phyloP scores from a whole-genome alignment of 805 yeast species.

The Candida succiphila region DNA sequence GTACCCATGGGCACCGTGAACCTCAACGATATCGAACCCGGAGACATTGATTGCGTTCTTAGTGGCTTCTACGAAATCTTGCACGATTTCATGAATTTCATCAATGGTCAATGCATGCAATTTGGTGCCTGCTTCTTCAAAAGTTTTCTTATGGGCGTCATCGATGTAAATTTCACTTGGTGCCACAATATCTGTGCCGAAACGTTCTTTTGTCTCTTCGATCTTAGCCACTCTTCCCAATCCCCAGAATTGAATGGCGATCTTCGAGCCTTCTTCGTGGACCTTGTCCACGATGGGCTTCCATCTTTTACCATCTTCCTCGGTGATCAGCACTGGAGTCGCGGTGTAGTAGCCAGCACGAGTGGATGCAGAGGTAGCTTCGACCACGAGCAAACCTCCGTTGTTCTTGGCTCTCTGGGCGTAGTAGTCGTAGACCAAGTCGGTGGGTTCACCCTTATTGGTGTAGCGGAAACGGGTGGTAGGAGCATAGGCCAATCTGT shows the following conservation, averaged over 20 bases:
- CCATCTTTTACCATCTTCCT: constrained; percentile 40
- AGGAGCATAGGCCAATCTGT: constrained; percentile 41
- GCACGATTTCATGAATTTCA: too few species aligned
- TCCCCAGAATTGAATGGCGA: constrained; percentile 46
- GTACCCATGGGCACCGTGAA: constrained; percentile 33
- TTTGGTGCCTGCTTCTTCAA: too few species aligned
- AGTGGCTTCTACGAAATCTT: neutral
- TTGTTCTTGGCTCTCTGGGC: constrained; percentile 41
- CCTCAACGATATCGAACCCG: constrained; percentile 26
- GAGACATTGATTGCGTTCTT: neutral
- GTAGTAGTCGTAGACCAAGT: constrained; percentile 43
- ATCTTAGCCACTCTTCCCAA: too few species aligned
- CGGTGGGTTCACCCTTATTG: constrained; percentile 32
- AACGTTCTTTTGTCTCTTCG: too few species aligned
- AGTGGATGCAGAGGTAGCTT: constrained; percentile 41
- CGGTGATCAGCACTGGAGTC: constrained; percentile 41
- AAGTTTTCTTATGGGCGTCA: too few species aligned
- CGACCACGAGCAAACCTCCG: constrained; percentile 53
- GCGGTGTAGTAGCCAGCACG: constrained; percentile 31
- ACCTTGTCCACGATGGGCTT: constrained; percentile 35
- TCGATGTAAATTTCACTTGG: too few species aligned
- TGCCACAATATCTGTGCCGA: too few species aligned
- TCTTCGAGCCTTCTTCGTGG: constrained; percentile 38
- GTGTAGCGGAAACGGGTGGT: constrained; percentile 36
- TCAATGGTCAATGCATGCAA: too few species aligned